A percentile compares a stretch with the other conserved stretches of the same genome.
Conservation (phyloP, 1,284 basidiomycete species). For the Cystobasidiaceae sp. region DNA sequence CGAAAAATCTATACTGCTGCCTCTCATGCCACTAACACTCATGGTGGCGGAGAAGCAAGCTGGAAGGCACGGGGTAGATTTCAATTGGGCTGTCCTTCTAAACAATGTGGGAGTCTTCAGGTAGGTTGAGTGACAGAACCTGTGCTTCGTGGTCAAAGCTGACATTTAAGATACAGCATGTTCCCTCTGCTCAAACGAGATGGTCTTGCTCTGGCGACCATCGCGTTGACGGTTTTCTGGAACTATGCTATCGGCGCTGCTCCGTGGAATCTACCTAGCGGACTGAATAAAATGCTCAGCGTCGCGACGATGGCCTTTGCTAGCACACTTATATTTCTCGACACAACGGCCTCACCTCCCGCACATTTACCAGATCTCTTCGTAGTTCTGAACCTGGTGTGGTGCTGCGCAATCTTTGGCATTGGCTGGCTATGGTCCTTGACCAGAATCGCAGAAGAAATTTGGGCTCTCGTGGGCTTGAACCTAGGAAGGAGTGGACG, state of each 20-base stretch:
- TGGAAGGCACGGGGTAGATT: conserved; percentile 54
- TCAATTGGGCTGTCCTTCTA: conserved; percentile 69
- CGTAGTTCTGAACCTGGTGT: conserved; percentile 75
- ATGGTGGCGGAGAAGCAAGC: conserved; percentile 60
- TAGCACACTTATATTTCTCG: conserved; percentile 59
- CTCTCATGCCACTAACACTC: conserved; percentile 74
- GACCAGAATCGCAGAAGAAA: conserved; percentile 44
- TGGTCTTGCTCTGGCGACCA: conserved; percentile 68
- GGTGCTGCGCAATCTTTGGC: conserved; percentile 71
- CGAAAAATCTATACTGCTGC: conserved; percentile 86
- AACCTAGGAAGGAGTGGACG: not conserved
- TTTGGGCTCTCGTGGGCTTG: conserved; percentile 34
- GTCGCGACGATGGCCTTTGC: conserved; percentile 60
- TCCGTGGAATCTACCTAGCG: conserved; percentile 50
- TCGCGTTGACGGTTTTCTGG: conserved; percentile 65
- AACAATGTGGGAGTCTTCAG: conserved; percentile 87
- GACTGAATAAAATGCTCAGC: conserved; percentile 57
- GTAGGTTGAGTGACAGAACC: conserved; percentile 49
- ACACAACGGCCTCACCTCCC: conserved; percentile 60
- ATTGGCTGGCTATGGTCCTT: conserved; percentile 52
- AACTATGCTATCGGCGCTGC: conserved; percentile 71
- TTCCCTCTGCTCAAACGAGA: conserved; percentile 81
- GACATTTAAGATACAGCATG: conserved; percentile 57
- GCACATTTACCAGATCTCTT: conserved; percentile 77
- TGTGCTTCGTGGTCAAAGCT: not conserved